Evolutionary conservation across 1,139 yeast species (phyloP).

Genomic region (Debaryomyces robertsiae): DNA sequence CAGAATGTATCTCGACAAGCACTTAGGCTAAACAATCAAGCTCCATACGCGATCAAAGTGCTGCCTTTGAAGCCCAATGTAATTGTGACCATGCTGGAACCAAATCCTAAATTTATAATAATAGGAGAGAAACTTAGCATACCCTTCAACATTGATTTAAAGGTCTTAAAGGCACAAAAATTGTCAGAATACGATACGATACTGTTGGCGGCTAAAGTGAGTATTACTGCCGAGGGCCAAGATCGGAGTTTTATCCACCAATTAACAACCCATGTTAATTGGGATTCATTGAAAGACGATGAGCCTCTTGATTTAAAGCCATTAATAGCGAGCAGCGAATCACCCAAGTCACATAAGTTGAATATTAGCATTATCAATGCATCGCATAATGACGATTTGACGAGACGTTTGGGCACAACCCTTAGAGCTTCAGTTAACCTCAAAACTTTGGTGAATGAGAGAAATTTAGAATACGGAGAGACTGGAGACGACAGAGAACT

Average conservation of each 20-base stretch:
- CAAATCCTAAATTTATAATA: slow-evolving; percentile 17
- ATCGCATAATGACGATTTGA: slow-evolving; percentile 12
- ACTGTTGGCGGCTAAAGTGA: slow-evolving; percentile 25
- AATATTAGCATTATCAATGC: slow-evolving; percentile 31
- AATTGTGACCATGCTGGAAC: slow-evolving; percentile 12
- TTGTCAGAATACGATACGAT: slow-evolving; percentile 24
- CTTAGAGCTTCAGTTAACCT: slow-evolving; percentile 26
- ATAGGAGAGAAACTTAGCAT: slow-evolving; percentile 34
- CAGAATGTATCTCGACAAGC: neutral
- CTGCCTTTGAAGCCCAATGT: slow-evolving; percentile 28
- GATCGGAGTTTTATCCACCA: slow-evolving; percentile 17
- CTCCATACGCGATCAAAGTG: slow-evolving; percentile 18
- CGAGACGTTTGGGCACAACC: slow-evolving; percentile 1
- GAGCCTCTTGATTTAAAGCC: slow-evolving; percentile 32
- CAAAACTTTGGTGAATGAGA: slow-evolving; percentile 28
- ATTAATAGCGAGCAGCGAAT: slow-evolving; percentile 16
- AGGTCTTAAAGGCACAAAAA: slow-evolving; percentile 18
- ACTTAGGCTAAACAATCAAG: slow-evolving; percentile 11
- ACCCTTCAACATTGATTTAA: slow-evolving; percentile 24
- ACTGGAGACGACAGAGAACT: slow-evolving; percentile 15
- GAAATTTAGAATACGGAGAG: slow-evolving; percentile 11
- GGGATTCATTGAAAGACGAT: slow-evolving; percentile 47
- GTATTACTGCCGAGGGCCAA: slow-evolving; percentile 19
- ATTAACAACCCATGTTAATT: slow-evolving; percentile 30
- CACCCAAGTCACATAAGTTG: slow-evolving; percentile 19